These are phyloP conservation scores for Cetraspora pellucida DNA, from an alignment of 192 early-diverging fungal genomes.

Conservation along the genomic window DNA sequence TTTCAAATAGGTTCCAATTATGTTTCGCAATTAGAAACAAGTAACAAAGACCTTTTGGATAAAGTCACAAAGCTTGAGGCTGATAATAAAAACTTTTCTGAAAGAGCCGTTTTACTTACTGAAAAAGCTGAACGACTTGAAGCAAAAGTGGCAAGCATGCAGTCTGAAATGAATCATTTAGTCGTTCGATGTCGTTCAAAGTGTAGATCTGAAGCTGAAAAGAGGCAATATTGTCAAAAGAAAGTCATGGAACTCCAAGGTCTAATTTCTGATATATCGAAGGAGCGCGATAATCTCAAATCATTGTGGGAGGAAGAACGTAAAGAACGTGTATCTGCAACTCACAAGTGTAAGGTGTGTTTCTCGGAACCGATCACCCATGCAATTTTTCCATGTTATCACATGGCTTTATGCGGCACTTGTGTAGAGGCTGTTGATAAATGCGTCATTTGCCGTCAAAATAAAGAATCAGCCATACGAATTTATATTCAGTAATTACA, in stretches of 20 bases:
- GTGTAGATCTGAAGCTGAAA: background rate
- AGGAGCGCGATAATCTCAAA: background rate
- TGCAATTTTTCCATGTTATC: conserved; percentile 46
- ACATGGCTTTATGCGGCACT: conserved; percentile 43
- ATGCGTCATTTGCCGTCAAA: conserved; percentile 16
- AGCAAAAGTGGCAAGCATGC: no score
- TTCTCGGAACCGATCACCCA: conserved; percentile 41
- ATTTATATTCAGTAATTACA: background rate
- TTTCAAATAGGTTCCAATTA: no score
- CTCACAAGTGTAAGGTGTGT: conserved; percentile 49
- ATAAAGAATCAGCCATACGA: conserved; percentile 4
- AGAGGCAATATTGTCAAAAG: background rate
- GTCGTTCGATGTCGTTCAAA: background rate
- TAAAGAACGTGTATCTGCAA: background rate
- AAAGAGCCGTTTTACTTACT: no score
- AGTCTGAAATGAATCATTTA: background rate
- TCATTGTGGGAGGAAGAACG: background rate
- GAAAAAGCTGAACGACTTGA: no score
- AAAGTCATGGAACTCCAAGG: conserved; percentile 12
- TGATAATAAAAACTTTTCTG: no score
- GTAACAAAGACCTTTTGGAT: no score
- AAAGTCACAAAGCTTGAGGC: no score
- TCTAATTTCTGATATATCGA: background rate
- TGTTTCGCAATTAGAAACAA: no score
- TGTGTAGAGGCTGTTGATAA: conserved; percentile 35